Percentiles rank a stretch among this genome's conserved stretches.
phyloP scores from a whole-genome alignment of 805 yeast genomes.

The Metschnikowia gelsemii region DNA sequence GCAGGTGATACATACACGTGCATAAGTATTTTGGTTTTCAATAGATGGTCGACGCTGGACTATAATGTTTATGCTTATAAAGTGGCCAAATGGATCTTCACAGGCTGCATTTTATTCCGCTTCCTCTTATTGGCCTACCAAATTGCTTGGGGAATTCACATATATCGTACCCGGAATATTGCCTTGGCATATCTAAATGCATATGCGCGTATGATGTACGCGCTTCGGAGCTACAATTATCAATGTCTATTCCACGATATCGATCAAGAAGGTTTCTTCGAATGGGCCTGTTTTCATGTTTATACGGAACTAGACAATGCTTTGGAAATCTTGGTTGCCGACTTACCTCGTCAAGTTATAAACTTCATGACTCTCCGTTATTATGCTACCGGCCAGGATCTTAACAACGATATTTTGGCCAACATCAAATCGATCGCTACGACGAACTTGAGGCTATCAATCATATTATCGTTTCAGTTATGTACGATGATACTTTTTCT shows the following conservation, averaged over 20 bases:
- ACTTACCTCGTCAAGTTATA: conserved; percentile 83
- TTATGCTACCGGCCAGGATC: conserved; percentile 50
- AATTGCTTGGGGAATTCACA: conserved; percentile 54
- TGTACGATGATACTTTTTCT: conserved; percentile 74
- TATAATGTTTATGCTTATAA: conserved; percentile 47
- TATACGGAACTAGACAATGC: conserved; percentile 67
- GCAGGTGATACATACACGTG: conserved; percentile 80
- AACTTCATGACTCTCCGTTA: conserved; percentile 67
- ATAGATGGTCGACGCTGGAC: conserved; percentile 61
- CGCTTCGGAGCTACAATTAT: conserved; percentile 55
- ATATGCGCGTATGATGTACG: conserved; percentile 58
- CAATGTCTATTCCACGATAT: conserved; percentile 74
- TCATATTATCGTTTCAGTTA: conserved; percentile 73
- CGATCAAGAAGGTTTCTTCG: conserved; percentile 59
- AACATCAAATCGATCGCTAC: conserved; percentile 59
- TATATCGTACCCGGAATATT: conserved; percentile 61
- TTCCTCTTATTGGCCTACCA: conserved; percentile 57
- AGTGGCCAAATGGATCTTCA: conserved; percentile 68
- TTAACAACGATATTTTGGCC: conserved; percentile 41
- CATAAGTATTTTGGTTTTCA: conserved; percentile 66
- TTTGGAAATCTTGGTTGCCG: conserved; percentile 64
- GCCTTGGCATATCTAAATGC: conserved; percentile 68
- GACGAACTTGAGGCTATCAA: conserved; percentile 60
- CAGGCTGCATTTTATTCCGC: conserved; percentile 76
- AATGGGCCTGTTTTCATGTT: conserved; percentile 64